These are phyloP conservation scores for Fusarium bulbicola DNA, from an alignment of 2,329 filamentous ascomycete genomes.

Conservation along the genomic window DNA sequence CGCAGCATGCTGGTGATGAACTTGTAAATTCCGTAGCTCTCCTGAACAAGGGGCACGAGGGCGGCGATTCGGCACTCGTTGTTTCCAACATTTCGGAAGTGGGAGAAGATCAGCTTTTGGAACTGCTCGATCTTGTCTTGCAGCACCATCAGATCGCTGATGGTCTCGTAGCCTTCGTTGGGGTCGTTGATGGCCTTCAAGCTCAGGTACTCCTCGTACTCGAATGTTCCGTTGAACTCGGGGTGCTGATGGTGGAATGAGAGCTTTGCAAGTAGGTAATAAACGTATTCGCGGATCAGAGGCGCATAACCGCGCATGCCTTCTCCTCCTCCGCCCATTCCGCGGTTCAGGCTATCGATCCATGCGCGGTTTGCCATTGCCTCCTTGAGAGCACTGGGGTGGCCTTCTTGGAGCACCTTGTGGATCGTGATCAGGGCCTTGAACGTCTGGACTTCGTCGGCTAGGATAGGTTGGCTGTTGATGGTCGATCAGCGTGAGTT, in stretches of 20 bases:
- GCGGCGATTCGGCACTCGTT: conserved; percentile 98
- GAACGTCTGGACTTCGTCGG: conserved; percentile 98
- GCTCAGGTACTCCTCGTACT: conserved; percentile 99
- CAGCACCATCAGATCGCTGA: conserved; percentile 93
- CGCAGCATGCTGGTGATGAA: conserved; percentile 99
- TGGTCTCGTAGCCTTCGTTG: conserved; percentile 97
- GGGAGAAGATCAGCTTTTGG: conserved; percentile 97
- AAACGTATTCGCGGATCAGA: conserved; percentile 95
- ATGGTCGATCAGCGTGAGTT: conserved; percentile 6
- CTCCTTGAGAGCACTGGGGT: conserved; percentile 86
- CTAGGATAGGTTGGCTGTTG: conserved; percentile 89
- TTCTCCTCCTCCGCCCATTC: conserved; percentile 81
- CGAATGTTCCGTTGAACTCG: conserved; percentile 98
- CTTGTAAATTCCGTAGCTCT: conserved; percentile 99
- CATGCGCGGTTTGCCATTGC: conserved; percentile 88
- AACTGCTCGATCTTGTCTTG: conserved; percentile 99
- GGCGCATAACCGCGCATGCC: conserved; percentile 90
- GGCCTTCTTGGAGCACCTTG: conserved; percentile 96
- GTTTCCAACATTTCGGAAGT: conserved; percentile 90
- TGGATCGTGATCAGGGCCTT: conserved; percentile 97
- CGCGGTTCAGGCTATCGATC: conserved; percentile 91
- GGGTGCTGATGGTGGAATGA: conserved; percentile 97
- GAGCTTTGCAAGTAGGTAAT: conserved; percentile 92
- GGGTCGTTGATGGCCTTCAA: conserved; percentile 98
- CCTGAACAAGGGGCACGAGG: conserved; percentile 90